Evolutionary conservation across 805 yeast genomes (phyloP).

Genomic region (Wickerhamia fluorescens): DNA sequence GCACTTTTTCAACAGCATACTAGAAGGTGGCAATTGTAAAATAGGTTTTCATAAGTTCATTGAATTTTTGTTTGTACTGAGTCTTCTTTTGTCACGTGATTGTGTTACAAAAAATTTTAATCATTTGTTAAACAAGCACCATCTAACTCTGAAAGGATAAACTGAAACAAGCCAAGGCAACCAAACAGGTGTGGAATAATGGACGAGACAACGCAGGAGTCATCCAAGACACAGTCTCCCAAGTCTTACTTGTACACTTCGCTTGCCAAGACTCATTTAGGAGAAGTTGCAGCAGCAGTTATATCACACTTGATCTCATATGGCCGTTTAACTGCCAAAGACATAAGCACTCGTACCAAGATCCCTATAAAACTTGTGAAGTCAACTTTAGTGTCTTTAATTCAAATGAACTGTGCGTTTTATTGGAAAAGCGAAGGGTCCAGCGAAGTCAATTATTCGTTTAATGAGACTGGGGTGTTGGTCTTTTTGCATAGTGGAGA

Average conservation of each 20-base stretch:
- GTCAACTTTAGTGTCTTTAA: constrained; percentile 63
- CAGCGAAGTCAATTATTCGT: constrained; percentile 42
- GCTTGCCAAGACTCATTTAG: constrained; percentile 49
- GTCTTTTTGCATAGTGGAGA: constrained; percentile 71
- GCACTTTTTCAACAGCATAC: constrained; percentile 20
- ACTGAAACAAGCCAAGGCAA: too few relatives aligned
- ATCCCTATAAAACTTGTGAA: constrained; percentile 48
- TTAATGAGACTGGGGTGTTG: constrained; percentile 58
- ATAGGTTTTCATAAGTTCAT: too few relatives aligned
- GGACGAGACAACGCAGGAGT: constrained; percentile 12
- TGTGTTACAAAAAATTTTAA: too few relatives aligned
- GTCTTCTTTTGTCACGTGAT: too few relatives aligned
- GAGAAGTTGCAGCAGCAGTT: constrained; percentile 65
- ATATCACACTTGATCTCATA: constrained; percentile 54
- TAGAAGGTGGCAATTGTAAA: too few relatives aligned
- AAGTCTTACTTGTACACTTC: constrained; percentile 52
- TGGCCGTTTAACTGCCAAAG: constrained; percentile 57
- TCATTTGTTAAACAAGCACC: too few relatives aligned
- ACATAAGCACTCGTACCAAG: constrained; percentile 41
- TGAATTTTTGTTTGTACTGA: too few relatives aligned
- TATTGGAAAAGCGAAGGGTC: constrained; percentile 46
- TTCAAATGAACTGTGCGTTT: constrained; percentile 72
- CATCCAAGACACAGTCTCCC: constrained; percentile 51
- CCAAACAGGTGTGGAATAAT: constrained; percentile 7
- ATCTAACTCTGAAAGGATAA: too few relatives aligned